Percentiles rank a stretch among this genome's conserved stretches.
phyloP scores from a whole-genome alignment of 2,329 filamentous ascomycete genomes.

The Lachnellula suecica region DNA sequence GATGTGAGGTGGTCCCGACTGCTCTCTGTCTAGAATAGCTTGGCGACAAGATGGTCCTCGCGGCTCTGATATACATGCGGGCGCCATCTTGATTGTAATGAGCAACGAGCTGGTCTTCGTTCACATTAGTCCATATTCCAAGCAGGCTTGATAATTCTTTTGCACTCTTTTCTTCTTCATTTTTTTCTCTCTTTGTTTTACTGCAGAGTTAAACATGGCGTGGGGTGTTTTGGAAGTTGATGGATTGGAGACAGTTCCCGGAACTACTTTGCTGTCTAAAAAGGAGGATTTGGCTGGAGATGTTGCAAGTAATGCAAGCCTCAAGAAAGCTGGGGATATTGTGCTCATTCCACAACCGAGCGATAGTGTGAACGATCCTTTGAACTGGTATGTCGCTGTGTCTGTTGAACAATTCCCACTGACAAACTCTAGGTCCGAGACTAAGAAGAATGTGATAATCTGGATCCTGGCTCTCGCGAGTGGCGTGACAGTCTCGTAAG shows the following conservation, averaged over 20 bases:
- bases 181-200: too few relatives aligned
- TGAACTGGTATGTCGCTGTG: conserved; percentile 40
- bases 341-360: conserved; percentile 51
- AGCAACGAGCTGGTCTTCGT: background rate
- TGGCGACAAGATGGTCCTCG: too few relatives aligned
- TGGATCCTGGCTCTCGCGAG: conserved; percentile 13
- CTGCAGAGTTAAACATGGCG: background rate
- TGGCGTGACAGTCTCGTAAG: conserved; percentile 14
- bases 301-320: background rate
- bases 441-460: conserved; percentile 17
- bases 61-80: background rate
- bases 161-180: background rate
- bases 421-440: conserved; percentile 9
- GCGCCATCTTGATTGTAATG: background rate
- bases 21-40: background rate
- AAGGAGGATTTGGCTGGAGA: background rate
- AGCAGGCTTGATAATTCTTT: background rate
- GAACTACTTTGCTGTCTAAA: background rate
- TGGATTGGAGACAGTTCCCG: background rate
- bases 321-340: conserved; percentile 33
- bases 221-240: background rate
- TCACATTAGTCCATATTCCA: background rate
- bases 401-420: background rate
- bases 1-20: background rate
- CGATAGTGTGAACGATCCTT: conserved; percentile 47